These are phyloP conservation scores for Eremomyces bilateralis DNA, from an alignment of 495 filamentous ascomycete genomes.

Conservation along the genomic window DNA sequence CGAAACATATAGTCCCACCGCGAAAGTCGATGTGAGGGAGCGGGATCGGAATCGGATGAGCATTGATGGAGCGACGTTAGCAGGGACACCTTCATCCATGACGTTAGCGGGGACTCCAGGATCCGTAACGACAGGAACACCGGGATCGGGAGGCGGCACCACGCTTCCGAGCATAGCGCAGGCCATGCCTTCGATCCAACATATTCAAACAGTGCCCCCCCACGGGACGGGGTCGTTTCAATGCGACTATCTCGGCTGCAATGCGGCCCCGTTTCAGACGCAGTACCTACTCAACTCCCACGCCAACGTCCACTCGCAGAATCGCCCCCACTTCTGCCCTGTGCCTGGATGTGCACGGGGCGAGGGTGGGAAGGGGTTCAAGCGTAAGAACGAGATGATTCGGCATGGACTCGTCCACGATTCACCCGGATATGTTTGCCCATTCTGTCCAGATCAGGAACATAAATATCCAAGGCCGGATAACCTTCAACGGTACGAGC, in stretches of 20 bases:
- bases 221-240: conserved; percentile 24
- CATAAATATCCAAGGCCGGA: conserved; percentile 94
- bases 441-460: conserved; percentile 87
- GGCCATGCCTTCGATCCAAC: no score
- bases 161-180: no score
- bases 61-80: conserved; percentile 11
- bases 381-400: conserved; percentile 99
- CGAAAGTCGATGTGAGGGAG: no score
- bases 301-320: conserved; percentile 84
- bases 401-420: conserved; percentile 87
- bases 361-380: conserved; percentile 83
- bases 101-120: neutral
- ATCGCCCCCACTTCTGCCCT: conserved; percentile 77
- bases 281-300: conserved; percentile 83
- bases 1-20: no score
- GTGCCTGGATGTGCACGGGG: conserved; percentile 57
- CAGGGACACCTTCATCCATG: neutral
- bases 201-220: conserved; percentile 10
- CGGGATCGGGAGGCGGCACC: conserved; percentile 7
- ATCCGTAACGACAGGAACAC: neutral
- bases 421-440: conserved; percentile 90
- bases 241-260: conserved; percentile 57
- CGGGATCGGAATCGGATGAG: no score
- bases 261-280: conserved; percentile 72
- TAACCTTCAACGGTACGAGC: conserved; percentile 75